Evolutionary conservation across 306 rosid species (phyloP), one percentile per base, ranked within the genome.

Genomic region (Quercus bicolor): DNA sequence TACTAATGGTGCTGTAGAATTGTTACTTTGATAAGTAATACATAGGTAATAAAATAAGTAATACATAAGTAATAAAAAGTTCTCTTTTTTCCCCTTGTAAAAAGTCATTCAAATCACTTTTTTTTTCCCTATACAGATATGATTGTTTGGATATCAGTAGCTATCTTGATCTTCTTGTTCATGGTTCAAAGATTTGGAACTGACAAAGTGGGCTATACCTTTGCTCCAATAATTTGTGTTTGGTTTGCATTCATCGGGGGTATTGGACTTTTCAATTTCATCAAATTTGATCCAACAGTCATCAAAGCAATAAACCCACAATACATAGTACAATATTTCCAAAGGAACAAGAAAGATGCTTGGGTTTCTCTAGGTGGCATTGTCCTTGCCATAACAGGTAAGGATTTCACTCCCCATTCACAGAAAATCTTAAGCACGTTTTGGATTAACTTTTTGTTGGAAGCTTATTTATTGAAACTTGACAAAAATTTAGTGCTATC

Each of bases 291-390:
- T 59, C 76, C 96, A 7, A 3, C 84, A 0, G 94, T 94, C 4
- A 3, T 88, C 55, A 94, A 89, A 72, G 98, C 96, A 15, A 10
- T 91, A 24, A 90, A 91, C 70, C 98, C 97, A 21, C 75, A 43
- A 14, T 89, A 90, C 82, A 89, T 94, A 1, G 43, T 91, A 1
- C 75, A 86, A 29, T 94, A 91, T 52, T 90, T 94, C 64, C 45
- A 9, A 10, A 91, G 96, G 81, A 94, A 94, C 82, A 85, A 84
- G 29, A 84, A 83, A 56, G 81, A 90, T 11, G 97, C 94, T 81
- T 94, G 97, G 98, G 83, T 94, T 72, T 94, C 98, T 19, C 98
- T 94, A 37, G 98, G 98, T 37, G 98, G 98, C 5, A 59, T 82
- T 66, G 94, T 90, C 5, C 80, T 94, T 13, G 60, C 87, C 78